Evolutionary conservation across 1,139 yeast species (phyloP).

Genomic region (Blastobotrys serpentis): DNA sequence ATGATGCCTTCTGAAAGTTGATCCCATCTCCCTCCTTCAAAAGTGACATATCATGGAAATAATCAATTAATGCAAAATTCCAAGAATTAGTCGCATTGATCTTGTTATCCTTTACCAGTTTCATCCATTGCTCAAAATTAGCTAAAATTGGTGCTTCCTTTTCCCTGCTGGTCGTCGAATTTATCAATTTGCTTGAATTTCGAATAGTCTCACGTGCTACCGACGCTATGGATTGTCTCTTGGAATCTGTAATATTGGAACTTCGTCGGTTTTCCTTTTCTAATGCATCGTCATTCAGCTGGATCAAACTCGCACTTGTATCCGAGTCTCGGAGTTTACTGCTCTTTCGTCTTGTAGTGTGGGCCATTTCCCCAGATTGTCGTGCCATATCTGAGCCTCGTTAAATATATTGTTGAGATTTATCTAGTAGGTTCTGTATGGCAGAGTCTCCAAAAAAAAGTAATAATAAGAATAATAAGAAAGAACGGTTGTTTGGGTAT

Average conservation of each 20-base stretch:
- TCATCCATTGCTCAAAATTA: constrained; percentile 89
- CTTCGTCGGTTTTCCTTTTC: constrained; percentile 32
- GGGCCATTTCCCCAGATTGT: constrained; percentile 7
- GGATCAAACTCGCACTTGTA: constrained; percentile 18
- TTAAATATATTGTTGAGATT: no score
- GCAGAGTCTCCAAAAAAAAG: no score
- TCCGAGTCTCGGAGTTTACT: constrained; percentile 14
- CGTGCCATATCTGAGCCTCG: neutral
- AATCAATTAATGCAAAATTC: constrained; percentile 88
- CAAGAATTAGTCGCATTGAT: constrained; percentile 57
- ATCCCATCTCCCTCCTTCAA: constrained; percentile 60
- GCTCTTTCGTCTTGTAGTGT: constrained; percentile 13
- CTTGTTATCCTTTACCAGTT: constrained; percentile 78
- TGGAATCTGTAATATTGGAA: constrained; percentile 17
- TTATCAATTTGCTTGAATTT: constrained; percentile 10
- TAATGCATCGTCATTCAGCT: constrained; percentile 34
- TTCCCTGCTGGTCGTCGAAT: constrained; percentile 9
- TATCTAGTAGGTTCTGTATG: no score
- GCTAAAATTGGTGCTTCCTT: constrained; percentile 43
- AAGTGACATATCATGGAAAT: constrained; percentile 68
- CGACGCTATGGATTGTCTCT: constrained; percentile 21
- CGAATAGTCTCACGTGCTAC: constrained; percentile 30
- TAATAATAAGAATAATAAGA: neutral
- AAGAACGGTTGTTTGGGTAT: neutral
- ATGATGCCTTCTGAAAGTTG: constrained; percentile 74